Conservation (phyloP, 805 yeast species). For the Yarrowia keelungensis region DNA sequence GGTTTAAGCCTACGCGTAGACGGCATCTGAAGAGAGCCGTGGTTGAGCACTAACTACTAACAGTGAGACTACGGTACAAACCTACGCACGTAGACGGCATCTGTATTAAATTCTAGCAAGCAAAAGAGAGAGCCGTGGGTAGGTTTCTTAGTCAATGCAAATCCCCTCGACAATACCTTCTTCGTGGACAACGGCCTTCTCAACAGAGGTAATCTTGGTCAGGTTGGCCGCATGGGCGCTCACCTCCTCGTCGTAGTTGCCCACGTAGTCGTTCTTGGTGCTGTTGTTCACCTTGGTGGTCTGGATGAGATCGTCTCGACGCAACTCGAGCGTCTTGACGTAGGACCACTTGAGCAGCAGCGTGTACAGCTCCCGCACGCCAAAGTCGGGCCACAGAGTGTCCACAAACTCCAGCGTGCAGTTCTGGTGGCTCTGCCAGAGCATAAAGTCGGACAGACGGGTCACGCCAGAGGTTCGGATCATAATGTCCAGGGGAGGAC, state of each 20-base stretch:
- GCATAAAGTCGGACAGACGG: conserved; percentile 84
- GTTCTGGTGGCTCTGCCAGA: conserved; percentile 77
- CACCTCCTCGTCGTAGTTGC: conserved; percentile 31
- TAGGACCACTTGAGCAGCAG: conserved; percentile 36
- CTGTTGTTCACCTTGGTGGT: conserved; percentile 90
- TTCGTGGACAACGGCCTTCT: conserved; percentile 13
- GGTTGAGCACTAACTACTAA: too few species aligned
- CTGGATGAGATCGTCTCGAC: conserved; percentile 87
- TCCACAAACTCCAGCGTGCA: conserved; percentile 77
- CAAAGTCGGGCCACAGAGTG: conserved; percentile 88
- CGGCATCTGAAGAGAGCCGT: too few species aligned
- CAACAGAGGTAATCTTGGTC: conserved; percentile 20
- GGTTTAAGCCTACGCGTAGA: too few species aligned
- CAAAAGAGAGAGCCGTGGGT: too few species aligned
- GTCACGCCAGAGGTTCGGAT: conserved; percentile 87
- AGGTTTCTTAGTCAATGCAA: not conserved
- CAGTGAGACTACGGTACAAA: too few species aligned
- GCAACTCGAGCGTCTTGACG: conserved; percentile 66
- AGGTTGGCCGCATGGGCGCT: conserved; percentile 15
- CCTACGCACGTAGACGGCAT: too few species aligned
- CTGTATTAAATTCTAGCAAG: too few species aligned
- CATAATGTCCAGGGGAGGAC: conserved; percentile 81
- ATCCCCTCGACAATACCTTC: not conserved
- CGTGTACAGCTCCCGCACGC: conserved; percentile 29
- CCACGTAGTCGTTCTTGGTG: conserved; percentile 77